phyloP scores from a whole-genome alignment of 768 basidiomycete species.

The Paxillus ammoniavirescens region DNA sequence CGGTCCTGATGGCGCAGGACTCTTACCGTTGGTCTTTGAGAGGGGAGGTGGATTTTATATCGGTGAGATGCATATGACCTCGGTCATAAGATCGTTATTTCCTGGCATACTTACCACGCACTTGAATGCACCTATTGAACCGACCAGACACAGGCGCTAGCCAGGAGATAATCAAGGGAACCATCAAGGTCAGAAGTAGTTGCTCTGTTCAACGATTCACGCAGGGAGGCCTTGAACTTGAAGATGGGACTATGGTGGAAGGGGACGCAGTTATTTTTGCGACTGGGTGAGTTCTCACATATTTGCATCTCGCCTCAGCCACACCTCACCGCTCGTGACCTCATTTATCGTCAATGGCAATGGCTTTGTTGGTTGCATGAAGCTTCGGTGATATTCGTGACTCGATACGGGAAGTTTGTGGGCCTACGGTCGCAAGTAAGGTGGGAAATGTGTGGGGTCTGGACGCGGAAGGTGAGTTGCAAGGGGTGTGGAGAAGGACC shows the following conservation, averaged over 20 bases:
- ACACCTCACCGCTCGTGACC: neutral
- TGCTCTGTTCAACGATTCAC: constrained; percentile 27
- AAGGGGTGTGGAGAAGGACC: constrained; percentile 36
- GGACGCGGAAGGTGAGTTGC: constrained; percentile 61
- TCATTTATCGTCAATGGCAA: neutral
- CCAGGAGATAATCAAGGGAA: constrained; percentile 44
- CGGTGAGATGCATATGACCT: constrained; percentile 22
- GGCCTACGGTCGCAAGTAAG: constrained; percentile 41
- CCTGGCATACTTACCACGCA: neutral
- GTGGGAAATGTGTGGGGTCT: constrained; percentile 64
- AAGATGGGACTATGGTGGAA: constrained; percentile 23
- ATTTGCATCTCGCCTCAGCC: neutral
- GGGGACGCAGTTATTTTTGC: constrained; percentile 34
- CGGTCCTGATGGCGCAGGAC: constrained; percentile 38
- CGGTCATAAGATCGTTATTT: neutral
- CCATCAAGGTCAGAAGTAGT: constrained; percentile 50
- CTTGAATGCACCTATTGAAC: neutral
- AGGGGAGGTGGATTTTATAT: constrained; percentile 40
- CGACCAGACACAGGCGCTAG: constrained; percentile 38
- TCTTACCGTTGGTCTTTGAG: constrained; percentile 29
- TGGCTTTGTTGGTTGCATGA: neutral
- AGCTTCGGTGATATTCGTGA: constrained; percentile 47
- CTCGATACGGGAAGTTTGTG: constrained; percentile 44
- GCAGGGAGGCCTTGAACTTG: constrained; percentile 25
- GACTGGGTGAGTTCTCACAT: constrained; percentile 25